phyloP scores from a whole-genome alignment of 2,329 filamentous ascomycete genomes.

The Thelonectria blattea region DNA sequence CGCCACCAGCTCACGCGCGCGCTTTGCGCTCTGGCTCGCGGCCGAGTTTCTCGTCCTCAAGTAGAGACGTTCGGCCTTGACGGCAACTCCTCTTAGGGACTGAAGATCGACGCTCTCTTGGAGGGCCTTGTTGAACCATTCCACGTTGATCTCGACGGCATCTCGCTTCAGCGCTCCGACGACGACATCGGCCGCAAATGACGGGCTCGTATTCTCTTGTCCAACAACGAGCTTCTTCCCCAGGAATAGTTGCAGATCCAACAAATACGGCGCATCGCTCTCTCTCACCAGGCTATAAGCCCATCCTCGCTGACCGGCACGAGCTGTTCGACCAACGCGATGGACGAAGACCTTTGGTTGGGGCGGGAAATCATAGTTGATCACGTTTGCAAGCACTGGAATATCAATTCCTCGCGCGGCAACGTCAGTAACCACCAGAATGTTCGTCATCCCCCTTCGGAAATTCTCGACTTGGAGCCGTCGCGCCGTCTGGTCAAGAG shows the following conservation, averaged over 20 bases:
- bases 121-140: constrained; percentile 83
- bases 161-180: constrained; percentile 78
- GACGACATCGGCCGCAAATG: constrained; percentile 83
- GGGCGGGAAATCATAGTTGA: constrained; percentile 98
- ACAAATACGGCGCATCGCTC: constrained; percentile 85
- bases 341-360: constrained; percentile 98
- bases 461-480: constrained; percentile 93
- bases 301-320: constrained; percentile 93
- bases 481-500: constrained; percentile 90
- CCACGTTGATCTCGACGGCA: constrained; percentile 74
- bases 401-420: constrained; percentile 98
- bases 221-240: constrained; percentile 83
- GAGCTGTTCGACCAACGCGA: constrained; percentile 91
- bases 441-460: constrained; percentile 80
- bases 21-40: constrained; percentile 86
- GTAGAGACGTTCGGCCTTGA: constrained; percentile 93
- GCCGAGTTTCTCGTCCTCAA: constrained; percentile 88
- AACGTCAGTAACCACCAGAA: constrained; percentile 95
- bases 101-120: constrained; percentile 76
- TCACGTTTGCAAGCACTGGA: constrained; percentile 91
- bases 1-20: constrained; percentile 77
- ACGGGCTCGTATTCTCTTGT: constrained; percentile 65
- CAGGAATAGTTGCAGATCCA: constrained; percentile 94
- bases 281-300: constrained; percentile 91
- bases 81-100: constrained; percentile 73